Evolutionary conservation across 2,329 filamentous ascomycete genomes (phyloP).

Genomic region (Orbilia quercus): DNA sequence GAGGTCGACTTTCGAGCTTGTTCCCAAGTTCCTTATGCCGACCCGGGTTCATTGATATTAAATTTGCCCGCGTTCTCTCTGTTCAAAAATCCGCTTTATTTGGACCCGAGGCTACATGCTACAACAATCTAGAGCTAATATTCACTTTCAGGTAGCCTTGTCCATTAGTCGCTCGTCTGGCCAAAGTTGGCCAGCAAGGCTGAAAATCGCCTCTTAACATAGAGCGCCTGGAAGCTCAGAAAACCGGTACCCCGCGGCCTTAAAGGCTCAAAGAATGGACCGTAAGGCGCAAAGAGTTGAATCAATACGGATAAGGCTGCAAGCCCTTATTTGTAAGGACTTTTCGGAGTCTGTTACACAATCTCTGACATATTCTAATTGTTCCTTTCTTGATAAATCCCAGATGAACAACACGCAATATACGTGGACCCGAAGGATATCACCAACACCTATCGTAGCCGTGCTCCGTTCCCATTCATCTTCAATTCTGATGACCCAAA

Average conservation of each 20-base stretch:
- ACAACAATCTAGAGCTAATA: too few species aligned
- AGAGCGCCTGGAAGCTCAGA: neutral
- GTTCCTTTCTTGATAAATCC: neutral
- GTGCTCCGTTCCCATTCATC: conserved; percentile 33
- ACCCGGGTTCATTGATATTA: neutral
- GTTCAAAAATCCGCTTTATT: neutral
- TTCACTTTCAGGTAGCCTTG: too few species aligned
- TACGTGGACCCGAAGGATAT: conserved; percentile 37
- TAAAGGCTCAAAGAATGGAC: conserved; percentile 21
- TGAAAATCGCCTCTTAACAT: neutral
- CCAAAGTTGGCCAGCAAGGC: neutral
- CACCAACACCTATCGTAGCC: conserved; percentile 43
- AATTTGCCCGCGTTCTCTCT: neutral
- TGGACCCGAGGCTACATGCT: too few species aligned
- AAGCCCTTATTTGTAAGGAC: conserved; percentile 35
- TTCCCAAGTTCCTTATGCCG: neutral
- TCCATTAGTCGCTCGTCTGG: neutral
- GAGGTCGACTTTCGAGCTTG: neutral
- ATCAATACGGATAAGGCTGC: conserved; percentile 26
- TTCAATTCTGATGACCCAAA: conserved; percentile 44
- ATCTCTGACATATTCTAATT: conserved; percentile 2
- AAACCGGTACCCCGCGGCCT: too few species aligned
- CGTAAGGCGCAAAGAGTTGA: conserved; percentile 42
- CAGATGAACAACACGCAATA: conserved; percentile 37
- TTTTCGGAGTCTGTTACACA: neutral